Percentiles rank a stretch among this genome's conserved stretches.
phyloP scores from a whole-genome alignment of 768 basidiomycete genomes.

The Leccinellum rugosiceps region DNA sequence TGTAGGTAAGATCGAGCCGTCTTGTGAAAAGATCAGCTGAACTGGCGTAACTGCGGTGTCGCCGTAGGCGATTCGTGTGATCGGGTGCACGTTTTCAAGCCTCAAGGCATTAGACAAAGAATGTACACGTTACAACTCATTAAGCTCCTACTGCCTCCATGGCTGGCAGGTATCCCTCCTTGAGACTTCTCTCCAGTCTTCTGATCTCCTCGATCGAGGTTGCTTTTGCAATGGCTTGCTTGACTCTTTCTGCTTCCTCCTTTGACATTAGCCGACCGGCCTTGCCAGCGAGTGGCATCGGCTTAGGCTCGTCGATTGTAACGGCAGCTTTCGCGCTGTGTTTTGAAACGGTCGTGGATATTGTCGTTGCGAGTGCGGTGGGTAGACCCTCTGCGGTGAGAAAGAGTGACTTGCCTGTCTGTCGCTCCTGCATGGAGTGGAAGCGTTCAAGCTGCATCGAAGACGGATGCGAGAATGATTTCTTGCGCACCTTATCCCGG shows the following conservation, averaged over 20 bases:
- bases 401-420: constrained; percentile 71
- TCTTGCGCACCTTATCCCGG: constrained; percentile 82
- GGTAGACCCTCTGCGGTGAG: constrained; percentile 74
- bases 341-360: constrained; percentile 71
- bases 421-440: constrained; percentile 62
- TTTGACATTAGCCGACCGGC: constrained; percentile 88
- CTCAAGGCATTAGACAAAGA: constrained; percentile 19
- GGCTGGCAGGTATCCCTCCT: constrained; percentile 80
- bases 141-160: constrained; percentile 77
- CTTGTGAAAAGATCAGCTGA: background rate
- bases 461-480: constrained; percentile 20
- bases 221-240: constrained; percentile 85
- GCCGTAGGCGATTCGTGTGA: background rate
- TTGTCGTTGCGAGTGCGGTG: constrained; percentile 75
- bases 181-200: constrained; percentile 74
- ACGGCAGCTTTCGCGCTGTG: constrained; percentile 58
- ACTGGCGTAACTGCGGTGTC: background rate
- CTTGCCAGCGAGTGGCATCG: constrained; percentile 51
- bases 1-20: constrained; percentile 41
- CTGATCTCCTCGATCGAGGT: constrained; percentile 88
- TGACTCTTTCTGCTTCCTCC: constrained; percentile 86
- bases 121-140: constrained; percentile 37
- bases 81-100: background rate
- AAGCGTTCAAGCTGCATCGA: constrained; percentile 28
- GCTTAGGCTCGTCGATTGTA: constrained; percentile 78